Base-by-base conservation (phyloP, 495 filamentous ascomycete genomes). In the Trichoderma erinaceum region DNA sequence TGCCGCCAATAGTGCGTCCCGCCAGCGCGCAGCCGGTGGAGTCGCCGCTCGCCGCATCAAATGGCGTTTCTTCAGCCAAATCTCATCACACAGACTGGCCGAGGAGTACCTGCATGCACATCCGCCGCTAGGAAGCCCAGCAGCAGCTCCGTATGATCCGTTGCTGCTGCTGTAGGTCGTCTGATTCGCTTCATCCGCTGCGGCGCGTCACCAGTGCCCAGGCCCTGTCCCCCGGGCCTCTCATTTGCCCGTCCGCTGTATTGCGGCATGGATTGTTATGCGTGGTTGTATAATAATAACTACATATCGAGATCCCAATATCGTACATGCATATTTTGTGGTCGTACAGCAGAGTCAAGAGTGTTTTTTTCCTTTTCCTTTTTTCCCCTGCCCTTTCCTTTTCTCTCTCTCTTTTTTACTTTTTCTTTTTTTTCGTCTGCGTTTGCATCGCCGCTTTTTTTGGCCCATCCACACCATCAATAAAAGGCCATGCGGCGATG, bases 71-170 rank as follows among this genome's bases (percentile, higher is more conserved):
- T 7, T 10, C 35, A 38, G 29, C 35, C 5, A 10, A 38, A 38
- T 38, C 35, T 38, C 35, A 38, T 38, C 35, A 38, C 32, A 35
- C 35, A 38, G 8, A 7, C 35, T 38, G 5, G 35, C 35, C 8
- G 35, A 38, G 32, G 35, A 38, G 56, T 61, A 61, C 56, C 56
- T 61, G 56, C 56, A 61, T 61, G 27, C 56, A 25, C 56, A 61
- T 18, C 23, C 56, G n/a, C 56, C 56, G 27, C 50, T 56, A 56
- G 50, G 50, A 56, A 4, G 50, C 50, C 27, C 27, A 32, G 56
- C 16, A 21, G 12, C 27, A 29, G 13, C 27, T 32, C 11, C 27
- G 10, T 61, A 12, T 32, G n/a, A 29, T 13, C 12, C 13, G 27
- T 4, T 25, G 21, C 50, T 56, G 4, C 4, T 56, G 21, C 27